These are phyloP conservation scores for Colletotrichum navitas DNA, from an alignment of 2,329 filamentous ascomycete species.

Conservation along the genomic window DNA sequence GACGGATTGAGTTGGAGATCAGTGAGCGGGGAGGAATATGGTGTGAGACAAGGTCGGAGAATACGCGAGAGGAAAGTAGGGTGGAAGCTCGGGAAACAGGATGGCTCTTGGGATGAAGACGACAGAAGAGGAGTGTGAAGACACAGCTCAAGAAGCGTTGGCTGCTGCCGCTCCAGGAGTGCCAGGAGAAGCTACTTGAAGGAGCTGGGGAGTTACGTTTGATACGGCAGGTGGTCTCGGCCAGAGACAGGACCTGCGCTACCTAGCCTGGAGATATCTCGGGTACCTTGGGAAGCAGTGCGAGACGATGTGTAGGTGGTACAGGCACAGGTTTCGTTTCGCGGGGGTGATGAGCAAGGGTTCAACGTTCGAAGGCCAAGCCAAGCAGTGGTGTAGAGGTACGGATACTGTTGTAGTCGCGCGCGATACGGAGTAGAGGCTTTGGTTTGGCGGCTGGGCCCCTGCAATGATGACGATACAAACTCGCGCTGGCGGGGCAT, in stretches of 20 bases:
- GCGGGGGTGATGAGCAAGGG: constrained; percentile 16
- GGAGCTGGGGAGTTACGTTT: constrained; percentile 19
- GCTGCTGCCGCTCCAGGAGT: background rate
- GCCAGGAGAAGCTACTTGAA: background rate
- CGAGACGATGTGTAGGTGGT: background rate
- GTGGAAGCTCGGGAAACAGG: constrained; percentile 21
- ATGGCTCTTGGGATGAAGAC: constrained; percentile 29
- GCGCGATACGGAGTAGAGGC: constrained; percentile 35
- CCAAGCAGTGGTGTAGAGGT: background rate
- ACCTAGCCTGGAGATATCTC: constrained; percentile 7
- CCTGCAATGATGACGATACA: constrained; percentile 22
- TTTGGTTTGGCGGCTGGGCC: constrained; percentile 30
- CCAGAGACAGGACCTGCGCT: background rate
- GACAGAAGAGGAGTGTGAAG: constrained; percentile 7
- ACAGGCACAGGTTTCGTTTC: constrained; percentile 6
- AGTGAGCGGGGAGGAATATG: constrained; percentile 26
- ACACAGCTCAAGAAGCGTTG: constrained; percentile 1
- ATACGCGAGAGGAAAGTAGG: background rate
- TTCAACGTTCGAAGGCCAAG: constrained; percentile 25
- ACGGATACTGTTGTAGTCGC: background rate
- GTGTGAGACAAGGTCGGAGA: constrained; percentile 18
- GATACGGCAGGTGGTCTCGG: constrained; percentile 11
- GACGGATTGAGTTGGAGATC: constrained; percentile 15
- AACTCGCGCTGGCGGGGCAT: background rate
- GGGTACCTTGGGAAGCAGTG: background rate